Evolutionary conservation across 2,329 filamentous ascomycete genomes (phyloP), one percentile per base, ranked within the genome.

Genomic region (Knufia fluminis): DNA sequence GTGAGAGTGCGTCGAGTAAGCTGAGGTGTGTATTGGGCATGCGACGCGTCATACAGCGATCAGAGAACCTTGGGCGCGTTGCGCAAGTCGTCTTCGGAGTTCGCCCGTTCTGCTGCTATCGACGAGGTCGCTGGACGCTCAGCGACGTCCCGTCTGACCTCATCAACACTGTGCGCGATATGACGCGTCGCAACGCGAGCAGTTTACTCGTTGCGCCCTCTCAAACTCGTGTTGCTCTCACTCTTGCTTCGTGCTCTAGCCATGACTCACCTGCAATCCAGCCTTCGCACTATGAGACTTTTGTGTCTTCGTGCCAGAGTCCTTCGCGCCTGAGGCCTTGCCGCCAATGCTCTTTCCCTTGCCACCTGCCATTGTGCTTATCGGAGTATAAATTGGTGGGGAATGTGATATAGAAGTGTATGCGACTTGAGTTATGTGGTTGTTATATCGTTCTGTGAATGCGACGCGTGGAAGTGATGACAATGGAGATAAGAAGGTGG

Each of bases 211-310:
- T 12, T 24, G 7, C 20, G n/a, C 12, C 7, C 26, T 22, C 23
- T 20, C n/a, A 10, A 38, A 16, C 31, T 40, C 17, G n/a, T n/a
- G 8, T 48, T 28, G 22, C 14, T 14, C 17, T 22, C 28, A 8
- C 22, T 26, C n/a, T 43, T 43, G 14, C 40, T 12, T 28, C 6
- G 12, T 28, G 26, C 26, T 28, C 26, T 12, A 12, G n/a, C 33
- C n/a, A 48, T 48, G 35, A 48, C 86, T 78, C 77, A 96, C 90
- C 85, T 96, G 90, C 61, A 96, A 79, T 67, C 90, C 90, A 68
- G 90, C 90, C 71, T 92, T 90, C 65, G 88, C 87, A 62, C 89
- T 95, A 76, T 95, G 90, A 62, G 80, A 83, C 74, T 92, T 94
- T 74, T 94, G 86, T 66, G 86, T 84, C 76, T 95, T 95, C 75